A percentile compares a stretch with the other conserved stretches of the same genome.
These are phyloP conservation scores for Rhinocladiella mackenziei DNA, from an alignment of 2,329 filamentous ascomycete species.

Conservation along the genomic window DNA sequence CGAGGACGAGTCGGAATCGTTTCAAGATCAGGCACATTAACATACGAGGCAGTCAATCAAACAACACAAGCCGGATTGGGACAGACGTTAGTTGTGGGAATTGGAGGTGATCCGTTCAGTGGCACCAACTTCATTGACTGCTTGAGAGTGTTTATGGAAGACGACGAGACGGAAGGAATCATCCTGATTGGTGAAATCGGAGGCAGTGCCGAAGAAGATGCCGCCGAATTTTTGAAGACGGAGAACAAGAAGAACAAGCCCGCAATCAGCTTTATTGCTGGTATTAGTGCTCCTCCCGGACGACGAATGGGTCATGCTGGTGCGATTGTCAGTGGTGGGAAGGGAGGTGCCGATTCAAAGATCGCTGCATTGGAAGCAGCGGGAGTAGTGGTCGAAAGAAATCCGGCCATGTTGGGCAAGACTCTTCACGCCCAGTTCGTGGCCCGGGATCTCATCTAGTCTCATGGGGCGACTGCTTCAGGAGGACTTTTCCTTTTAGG, in stretches of 20 bases:
- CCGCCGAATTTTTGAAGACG: slow-evolving; percentile 88
- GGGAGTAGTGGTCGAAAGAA: slow-evolving; percentile 93
- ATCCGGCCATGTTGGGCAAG: slow-evolving; percentile 87
- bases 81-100: slow-evolving; percentile 96
- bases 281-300: slow-evolving; percentile 93
- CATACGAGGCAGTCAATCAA: slow-evolving; percentile 99
- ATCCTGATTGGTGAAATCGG: slow-evolving; percentile 99
- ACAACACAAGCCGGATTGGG: slow-evolving; percentile 95
- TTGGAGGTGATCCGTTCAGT: slow-evolving; percentile 96
- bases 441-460: slow-evolving; percentile 82
- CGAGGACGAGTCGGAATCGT: slow-evolving; percentile 98
- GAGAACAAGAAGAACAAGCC: slow-evolving; percentile 94
- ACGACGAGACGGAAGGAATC: slow-evolving; percentile 95
- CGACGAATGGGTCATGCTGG: slow-evolving; percentile 98
- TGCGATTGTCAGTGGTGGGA: slow-evolving; percentile 95
- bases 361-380: slow-evolving; percentile 89
- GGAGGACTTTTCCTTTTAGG: too few species aligned
- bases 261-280: slow-evolving; percentile 95
- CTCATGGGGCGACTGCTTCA: neutral
- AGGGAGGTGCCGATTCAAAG: slow-evolving; percentile 97
- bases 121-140: slow-evolving; percentile 99
- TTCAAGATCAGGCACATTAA: slow-evolving; percentile 94
- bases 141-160: slow-evolving; percentile 91
- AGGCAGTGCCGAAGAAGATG: slow-evolving; percentile 95
- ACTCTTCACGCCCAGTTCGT: slow-evolving; percentile 93